These are phyloP conservation scores for Trypanosoma theileri DNA, from an alignment of 208 protist genomes.

Conservation along the genomic window DNA sequence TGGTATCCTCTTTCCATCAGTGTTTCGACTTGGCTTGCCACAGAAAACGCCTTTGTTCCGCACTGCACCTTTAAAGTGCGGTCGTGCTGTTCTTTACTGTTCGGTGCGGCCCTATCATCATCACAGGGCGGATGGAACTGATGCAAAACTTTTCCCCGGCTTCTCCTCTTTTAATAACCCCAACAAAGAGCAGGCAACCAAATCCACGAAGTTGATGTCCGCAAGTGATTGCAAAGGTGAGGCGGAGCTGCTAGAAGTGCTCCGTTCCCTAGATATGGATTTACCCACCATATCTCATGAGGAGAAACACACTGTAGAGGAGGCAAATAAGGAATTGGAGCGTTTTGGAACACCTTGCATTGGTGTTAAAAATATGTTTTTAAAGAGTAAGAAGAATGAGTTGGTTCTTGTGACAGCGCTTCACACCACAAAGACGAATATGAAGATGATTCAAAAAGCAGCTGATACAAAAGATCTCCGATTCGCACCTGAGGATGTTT, in stretches of 20 bases:
- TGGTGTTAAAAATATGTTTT: slow-evolving; percentile 87
- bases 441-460: slow-evolving; percentile 74
- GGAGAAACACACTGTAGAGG: slow-evolving; percentile 73
- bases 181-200: slow-evolving; percentile 16
- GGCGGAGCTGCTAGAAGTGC: slow-evolving; percentile 49
- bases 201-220: slow-evolving; percentile 40
- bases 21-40: background rate
- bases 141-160: slow-evolving; percentile 7
- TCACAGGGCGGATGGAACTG: background rate
- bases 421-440: slow-evolving; percentile 64
- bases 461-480: slow-evolving; percentile 76
- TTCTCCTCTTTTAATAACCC: slow-evolving; percentile 19
- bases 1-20: background rate
- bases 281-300: slow-evolving; percentile 66
- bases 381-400: slow-evolving; percentile 91
- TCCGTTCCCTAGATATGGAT: slow-evolving; percentile 43
- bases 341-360: slow-evolving; percentile 47
- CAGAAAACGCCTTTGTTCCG: background rate
- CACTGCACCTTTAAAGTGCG: background rate
- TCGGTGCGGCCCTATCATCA: background rate
- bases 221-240: slow-evolving; percentile 58
- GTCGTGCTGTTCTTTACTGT: slow-evolving; percentile 4
- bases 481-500: slow-evolving; percentile 70
- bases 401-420: slow-evolving; percentile 79
- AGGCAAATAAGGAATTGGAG: slow-evolving; percentile 55